Evolutionary conservation across 2,329 filamentous ascomycete genomes (phyloP).

Genomic region (Claviceps africana): DNA sequence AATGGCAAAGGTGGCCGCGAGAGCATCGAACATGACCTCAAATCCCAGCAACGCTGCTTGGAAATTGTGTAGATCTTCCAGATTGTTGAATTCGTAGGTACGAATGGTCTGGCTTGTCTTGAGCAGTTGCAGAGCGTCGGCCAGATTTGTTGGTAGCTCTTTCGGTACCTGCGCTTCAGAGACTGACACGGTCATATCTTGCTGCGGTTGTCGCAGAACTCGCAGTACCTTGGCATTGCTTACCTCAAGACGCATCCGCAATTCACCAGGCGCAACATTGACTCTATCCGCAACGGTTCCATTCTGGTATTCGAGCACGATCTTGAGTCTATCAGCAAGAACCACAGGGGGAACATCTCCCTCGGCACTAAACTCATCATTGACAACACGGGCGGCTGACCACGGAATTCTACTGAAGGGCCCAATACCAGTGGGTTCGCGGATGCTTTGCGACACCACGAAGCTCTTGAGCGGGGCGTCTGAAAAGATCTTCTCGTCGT

Average conservation of each 20-base stretch:
- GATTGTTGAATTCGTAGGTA: slow-evolving; percentile 52
- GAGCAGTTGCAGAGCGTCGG: slow-evolving; percentile 48
- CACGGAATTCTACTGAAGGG: slow-evolving; percentile 42
- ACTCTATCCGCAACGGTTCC: slow-evolving; percentile 73
- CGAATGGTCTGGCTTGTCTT: slow-evolving; percentile 50
- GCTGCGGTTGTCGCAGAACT: slow-evolving; percentile 57
- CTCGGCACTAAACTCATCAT: slow-evolving; percentile 50
- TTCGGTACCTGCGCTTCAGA: slow-evolving; percentile 51
- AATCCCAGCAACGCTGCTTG: slow-evolving; percentile 70
- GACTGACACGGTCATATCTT: slow-evolving; percentile 63
- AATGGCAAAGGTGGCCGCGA: slow-evolving; percentile 65
- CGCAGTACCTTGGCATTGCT: slow-evolving; percentile 47
- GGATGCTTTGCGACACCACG: slow-evolving; percentile 42
- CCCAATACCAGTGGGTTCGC: slow-evolving; percentile 33
- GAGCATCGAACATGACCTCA: slow-evolving; percentile 56
- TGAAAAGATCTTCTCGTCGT: slow-evolving; percentile 55
- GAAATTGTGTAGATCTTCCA: slow-evolving; percentile 62
- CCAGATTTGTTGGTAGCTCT: slow-evolving; percentile 48
- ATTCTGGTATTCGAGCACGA: slow-evolving; percentile 61
- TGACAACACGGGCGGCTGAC: slow-evolving; percentile 58
- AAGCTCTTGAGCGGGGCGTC: slow-evolving; percentile 55
- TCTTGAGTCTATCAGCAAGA: slow-evolving; percentile 59
- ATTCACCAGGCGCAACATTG: slow-evolving; percentile 64
- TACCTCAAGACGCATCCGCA: slow-evolving; percentile 52
- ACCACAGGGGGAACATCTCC: slow-evolving; percentile 50